A percentile compares a stretch with the other conserved stretches of the same genome.
These are phyloP conservation scores for Saccharomycopsis olivae DNA, from an alignment of 805 yeast species.

Conservation along the genomic window DNA sequence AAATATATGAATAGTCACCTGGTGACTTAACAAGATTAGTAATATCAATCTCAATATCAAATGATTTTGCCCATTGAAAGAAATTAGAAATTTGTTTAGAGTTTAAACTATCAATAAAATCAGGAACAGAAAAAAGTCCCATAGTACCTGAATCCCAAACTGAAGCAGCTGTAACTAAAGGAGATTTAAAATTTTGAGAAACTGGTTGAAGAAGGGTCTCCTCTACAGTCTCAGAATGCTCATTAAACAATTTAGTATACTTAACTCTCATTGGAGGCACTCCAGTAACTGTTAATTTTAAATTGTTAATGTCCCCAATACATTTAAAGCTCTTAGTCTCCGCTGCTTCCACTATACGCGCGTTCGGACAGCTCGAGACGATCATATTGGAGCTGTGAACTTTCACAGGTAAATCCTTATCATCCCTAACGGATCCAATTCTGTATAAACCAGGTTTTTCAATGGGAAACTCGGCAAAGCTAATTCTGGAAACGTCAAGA, in stretches of 20 bases:
- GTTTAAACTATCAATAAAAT: constrained; percentile 4
- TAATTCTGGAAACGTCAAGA: constrained; percentile 15
- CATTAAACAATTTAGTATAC: constrained; percentile 39
- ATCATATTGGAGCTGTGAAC: constrained; percentile 50
- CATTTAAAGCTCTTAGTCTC: constrained; percentile 38
- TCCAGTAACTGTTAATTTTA: constrained; percentile 52
- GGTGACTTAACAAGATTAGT: constrained; percentile 25
- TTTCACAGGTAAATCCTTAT: constrained; percentile 49
- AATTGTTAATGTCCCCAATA: constrained; percentile 43
- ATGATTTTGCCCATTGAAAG: constrained; percentile 28
- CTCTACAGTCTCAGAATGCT: constrained; percentile 25
- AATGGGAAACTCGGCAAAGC: constrained; percentile 50
- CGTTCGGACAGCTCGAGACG: constrained; percentile 72
- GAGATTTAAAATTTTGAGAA: constrained; percentile 32
- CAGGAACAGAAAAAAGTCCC: constrained; percentile 3
- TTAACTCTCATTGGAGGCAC: constrained; percentile 64
- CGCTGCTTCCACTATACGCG: constrained; percentile 29
- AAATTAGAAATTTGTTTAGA: constrained; percentile 17
- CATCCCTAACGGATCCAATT: constrained; percentile 56
- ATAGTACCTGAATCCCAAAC: constrained; percentile 3
- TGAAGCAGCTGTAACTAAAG: constrained; percentile 29
- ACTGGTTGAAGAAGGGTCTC: constrained; percentile 43
- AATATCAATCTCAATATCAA: constrained; percentile 34
- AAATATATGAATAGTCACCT: constrained; percentile 47
- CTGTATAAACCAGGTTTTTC: constrained; percentile 68